Evolutionary conservation across 352 stramenopile species (phyloP).

Genomic region (Phytophthora pluvialis): DNA sequence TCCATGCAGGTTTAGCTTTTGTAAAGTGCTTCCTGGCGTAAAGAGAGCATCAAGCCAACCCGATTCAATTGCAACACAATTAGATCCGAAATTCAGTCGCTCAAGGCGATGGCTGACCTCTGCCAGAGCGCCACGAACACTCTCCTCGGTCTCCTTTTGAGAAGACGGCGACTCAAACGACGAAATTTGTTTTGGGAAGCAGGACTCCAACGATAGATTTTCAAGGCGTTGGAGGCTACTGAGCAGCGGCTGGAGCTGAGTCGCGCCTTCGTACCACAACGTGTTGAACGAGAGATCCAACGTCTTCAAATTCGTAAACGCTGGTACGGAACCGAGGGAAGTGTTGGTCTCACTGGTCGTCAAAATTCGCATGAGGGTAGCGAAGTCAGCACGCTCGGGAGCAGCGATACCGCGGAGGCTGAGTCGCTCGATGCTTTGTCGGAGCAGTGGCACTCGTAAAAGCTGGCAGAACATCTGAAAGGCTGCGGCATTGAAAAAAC

Average conservation of each 20-base stretch:
- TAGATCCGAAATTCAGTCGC: slow-evolving; percentile 61
- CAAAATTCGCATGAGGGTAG: slow-evolving; percentile 47
- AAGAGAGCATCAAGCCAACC: slow-evolving; percentile 66
- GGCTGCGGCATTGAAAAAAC: slow-evolving; percentile 64
- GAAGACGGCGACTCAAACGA: not conserved
- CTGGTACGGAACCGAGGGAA: slow-evolving; percentile 20
- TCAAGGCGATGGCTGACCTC: slow-evolving; percentile 47
- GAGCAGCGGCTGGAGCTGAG: slow-evolving; percentile 48
- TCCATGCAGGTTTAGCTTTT: slow-evolving; percentile 38
- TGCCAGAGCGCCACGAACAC: slow-evolving; percentile 42
- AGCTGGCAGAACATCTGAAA: slow-evolving; percentile 60
- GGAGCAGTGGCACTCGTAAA: slow-evolving; percentile 44
- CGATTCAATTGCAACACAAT: slow-evolving; percentile 50
- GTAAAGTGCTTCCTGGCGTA: slow-evolving; percentile 50
- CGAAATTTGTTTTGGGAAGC: slow-evolving; percentile 39
- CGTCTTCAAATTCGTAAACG: slow-evolving; percentile 42
- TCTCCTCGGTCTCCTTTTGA: slow-evolving; percentile 15
- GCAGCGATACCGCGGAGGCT: slow-evolving; percentile 56
- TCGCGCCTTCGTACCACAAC: slow-evolving; percentile 46
- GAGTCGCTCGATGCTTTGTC: slow-evolving; percentile 42
- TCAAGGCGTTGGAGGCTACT: slow-evolving; percentile 44
- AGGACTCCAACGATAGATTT: slow-evolving; percentile 61
- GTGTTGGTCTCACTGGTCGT: slow-evolving; percentile 3
- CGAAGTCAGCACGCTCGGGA: slow-evolving; percentile 55
- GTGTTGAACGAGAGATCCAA: slow-evolving; percentile 81